Evolutionary conservation across 1,284 basidiomycete species (phyloP).

Genomic region (Papiliotrema nemorosa): DNA sequence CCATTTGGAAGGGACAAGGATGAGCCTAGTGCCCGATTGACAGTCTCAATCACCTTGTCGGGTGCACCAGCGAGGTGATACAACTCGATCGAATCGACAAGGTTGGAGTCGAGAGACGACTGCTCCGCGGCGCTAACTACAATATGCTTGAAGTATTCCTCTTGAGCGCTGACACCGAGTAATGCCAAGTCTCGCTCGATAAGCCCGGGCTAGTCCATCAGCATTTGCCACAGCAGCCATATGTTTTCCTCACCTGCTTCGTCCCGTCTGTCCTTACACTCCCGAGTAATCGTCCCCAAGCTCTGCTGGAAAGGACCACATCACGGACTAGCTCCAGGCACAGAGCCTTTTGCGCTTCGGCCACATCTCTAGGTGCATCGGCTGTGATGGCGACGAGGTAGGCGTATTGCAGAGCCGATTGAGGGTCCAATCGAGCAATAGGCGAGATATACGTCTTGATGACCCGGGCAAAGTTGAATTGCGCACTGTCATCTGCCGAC

Average conservation of each 20-base stretch:
- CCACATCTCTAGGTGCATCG: constrained; percentile 56
- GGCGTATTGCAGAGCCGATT: constrained; percentile 92
- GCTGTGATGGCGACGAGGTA: constrained; percentile 80
- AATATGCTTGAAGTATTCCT: constrained; percentile 77
- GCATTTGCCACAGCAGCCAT: neutral
- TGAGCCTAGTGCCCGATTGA: constrained; percentile 85
- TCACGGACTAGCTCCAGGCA: constrained; percentile 84
- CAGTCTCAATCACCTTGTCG: constrained; percentile 77
- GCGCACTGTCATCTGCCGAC: constrained; percentile 46
- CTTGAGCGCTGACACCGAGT: constrained; percentile 66
- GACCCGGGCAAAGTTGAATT: constrained; percentile 75
- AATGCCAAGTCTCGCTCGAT: constrained; percentile 79
- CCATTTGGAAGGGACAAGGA: constrained; percentile 62
- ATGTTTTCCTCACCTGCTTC: constrained; percentile 63
- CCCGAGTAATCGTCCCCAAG: constrained; percentile 81
- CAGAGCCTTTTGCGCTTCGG: constrained; percentile 71
- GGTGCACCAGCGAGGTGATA: constrained; percentile 95
- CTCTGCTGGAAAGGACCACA: constrained; percentile 81
- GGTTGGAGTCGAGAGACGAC: constrained; percentile 64
- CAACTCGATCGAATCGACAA: constrained; percentile 87
- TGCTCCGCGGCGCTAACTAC: constrained; percentile 75
- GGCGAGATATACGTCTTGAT: constrained; percentile 90
- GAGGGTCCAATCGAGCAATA: constrained; percentile 85
- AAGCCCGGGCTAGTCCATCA: constrained; percentile 63
- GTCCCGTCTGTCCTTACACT: constrained; percentile 85